Evolutionary conservation across 176 grass and related monocot genomes (phyloP), one percentile per base, ranked within the genome.

Genomic region (Juncus inflexus): DNA sequence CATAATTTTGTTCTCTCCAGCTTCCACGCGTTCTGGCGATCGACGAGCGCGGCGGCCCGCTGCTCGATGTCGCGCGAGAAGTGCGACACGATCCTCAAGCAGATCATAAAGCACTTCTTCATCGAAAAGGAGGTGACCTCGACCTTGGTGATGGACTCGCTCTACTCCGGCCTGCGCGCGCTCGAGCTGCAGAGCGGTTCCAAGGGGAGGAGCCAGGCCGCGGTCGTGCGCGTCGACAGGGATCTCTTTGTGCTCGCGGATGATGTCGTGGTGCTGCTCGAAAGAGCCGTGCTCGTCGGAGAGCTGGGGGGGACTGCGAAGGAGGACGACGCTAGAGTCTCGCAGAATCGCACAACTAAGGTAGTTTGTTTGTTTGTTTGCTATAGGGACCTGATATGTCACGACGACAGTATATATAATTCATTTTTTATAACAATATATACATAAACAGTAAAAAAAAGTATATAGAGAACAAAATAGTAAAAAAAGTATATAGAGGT

Each of bases 101-200:
- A 86, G 19, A 66, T 89, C 63, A 85, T 95, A 58, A 95, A 95
- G 60, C 90, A 95, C 65, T 95, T 95, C 63, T 95, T 89, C 75
- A 64, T 89, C 52, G 90, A 95, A 69, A 95, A 95, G 83, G 90
- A 95, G 69, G 90, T 95, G 67, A 89, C 90, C 38, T 95, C 90
- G 15, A 95, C 90, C 64, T 80, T 95, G 61, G 85, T 95, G 66
- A 95, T 95, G 90, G 90, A 89, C 60, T 86, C 90, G 66, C 57
- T 95, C 56, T 86, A 95, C 65, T 89, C 82, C 12, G 83, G 86
- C 39, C 52, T 90, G 65, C 86, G 81, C 78, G 75, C 83, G 40
- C 83, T 90, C 50, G 86, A 86, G 78, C 56, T 60, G 67, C 79
- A 85, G 69, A 83, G 75, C 76, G 82, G 19, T 28, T 45, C 52